phyloP scores from a whole-genome alignment of 164 flowering plant genomes.

The Hamamelis virginiana region DNA sequence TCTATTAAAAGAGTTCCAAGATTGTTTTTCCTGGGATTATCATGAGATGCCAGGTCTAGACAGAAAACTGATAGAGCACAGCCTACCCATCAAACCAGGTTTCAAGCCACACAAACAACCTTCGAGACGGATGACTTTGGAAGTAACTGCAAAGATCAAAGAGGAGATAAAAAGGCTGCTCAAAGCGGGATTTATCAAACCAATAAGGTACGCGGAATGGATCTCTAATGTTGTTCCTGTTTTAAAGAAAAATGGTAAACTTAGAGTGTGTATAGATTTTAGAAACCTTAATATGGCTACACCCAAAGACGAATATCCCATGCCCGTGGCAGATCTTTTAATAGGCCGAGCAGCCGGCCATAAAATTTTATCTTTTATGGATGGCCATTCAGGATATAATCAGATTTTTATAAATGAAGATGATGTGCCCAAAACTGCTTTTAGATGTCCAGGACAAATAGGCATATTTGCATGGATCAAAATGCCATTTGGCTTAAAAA shows the following conservation, averaged over 20 bases:
- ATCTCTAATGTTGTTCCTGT: neutral
- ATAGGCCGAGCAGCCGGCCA: neutral
- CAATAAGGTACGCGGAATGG: neutral
- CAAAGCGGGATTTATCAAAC: neutral
- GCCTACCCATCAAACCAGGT: neutral
- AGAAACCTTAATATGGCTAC: neutral
- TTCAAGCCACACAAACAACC: neutral
- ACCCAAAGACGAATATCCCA: neutral
- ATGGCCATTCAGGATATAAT: neutral
- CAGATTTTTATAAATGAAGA: neutral
- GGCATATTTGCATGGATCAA: neutral
- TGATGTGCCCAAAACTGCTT: neutral
- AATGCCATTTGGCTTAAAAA: neutral
- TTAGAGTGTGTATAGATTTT: neutral
- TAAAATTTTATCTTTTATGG: neutral
- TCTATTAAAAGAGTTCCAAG: neutral
- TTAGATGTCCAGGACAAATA: neutral
- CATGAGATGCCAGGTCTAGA: neutral
- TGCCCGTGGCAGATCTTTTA: neutral
- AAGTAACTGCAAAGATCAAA: neutral
- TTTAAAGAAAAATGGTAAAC: neutral
- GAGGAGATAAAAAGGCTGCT: neutral
- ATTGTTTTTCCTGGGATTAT: neutral
- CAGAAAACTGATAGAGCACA: neutral
- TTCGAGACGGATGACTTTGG: neutral